phyloP scores from a whole-genome alignment of 202 grass and related monocot species.

The Miscanthus sacchariflorus region DNA sequence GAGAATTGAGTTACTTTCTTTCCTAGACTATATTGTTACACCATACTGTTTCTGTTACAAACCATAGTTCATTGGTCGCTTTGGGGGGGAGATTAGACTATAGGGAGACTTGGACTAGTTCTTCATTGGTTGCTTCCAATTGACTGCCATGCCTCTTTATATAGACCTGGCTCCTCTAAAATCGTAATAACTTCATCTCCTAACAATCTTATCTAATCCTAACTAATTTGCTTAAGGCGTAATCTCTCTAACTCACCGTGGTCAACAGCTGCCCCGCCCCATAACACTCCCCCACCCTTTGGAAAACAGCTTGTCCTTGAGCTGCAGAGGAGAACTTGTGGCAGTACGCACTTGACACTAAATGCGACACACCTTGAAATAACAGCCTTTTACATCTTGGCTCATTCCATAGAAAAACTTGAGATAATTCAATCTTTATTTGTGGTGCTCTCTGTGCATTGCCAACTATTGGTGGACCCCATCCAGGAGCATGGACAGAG shows the following conservation, averaged over 20 bases:
- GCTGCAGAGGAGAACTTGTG: not conserved
- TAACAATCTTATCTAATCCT: not conserved
- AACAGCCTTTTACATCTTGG: not conserved
- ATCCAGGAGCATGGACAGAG: not conserved
- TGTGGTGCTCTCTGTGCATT: not conserved
- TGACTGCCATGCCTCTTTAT: not conserved
- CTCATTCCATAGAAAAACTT: not conserved
- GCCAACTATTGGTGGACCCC: not conserved
- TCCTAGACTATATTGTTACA: constrained; percentile 17
- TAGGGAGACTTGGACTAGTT: not conserved
- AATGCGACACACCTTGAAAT: not conserved
- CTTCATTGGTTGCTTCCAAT: not conserved
- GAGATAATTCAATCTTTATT: not conserved
- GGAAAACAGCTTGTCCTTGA: not conserved
- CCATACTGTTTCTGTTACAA: not conserved
- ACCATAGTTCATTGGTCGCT: not conserved
- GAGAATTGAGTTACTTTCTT: constrained; percentile 30
- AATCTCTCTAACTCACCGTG: not conserved
- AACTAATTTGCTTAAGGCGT: not conserved
- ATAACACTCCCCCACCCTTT: not conserved
- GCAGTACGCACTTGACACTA: not conserved
- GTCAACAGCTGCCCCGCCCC: not conserved
- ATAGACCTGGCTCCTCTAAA: not conserved
- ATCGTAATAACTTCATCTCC: not conserved
- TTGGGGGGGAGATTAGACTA: not conserved